These are phyloP conservation scores for Bruguiera hainesii DNA, from an alignment of 441 rosid genomes.

Conservation along the genomic window DNA sequence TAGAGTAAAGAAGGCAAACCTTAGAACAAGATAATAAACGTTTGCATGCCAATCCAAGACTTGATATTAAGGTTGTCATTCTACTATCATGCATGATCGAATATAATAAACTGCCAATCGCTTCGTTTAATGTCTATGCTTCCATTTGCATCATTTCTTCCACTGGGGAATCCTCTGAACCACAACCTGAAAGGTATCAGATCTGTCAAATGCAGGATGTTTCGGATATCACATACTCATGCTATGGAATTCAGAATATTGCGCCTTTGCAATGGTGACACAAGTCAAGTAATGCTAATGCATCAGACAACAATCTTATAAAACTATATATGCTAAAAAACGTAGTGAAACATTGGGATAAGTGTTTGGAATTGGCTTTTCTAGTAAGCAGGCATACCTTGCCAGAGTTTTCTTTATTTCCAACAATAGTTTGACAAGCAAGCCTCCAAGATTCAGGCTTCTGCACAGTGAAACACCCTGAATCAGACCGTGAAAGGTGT, in stretches of 20 bases:
- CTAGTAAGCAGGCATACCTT: constrained; percentile 40
- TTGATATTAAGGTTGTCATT: neutral
- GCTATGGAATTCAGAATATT: neutral
- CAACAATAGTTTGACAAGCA: constrained; percentile 87
- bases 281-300: neutral
- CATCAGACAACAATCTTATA: neutral
- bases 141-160: constrained; percentile 54
- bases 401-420: constrained; percentile 77
- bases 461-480: constrained; percentile 29
- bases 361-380: too few species aligned
- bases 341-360: neutral
- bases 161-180: constrained; percentile 86
- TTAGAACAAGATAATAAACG: neutral
- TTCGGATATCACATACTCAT: too few species aligned
- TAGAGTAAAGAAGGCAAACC: neutral
- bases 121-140: neutral
- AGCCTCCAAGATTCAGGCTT: constrained; percentile 92
- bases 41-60: neutral
- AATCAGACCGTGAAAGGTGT: neutral
- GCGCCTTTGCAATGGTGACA: neutral
- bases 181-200: constrained; percentile 48
- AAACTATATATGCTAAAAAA: neutral
- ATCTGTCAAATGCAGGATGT: constrained; percentile 4
- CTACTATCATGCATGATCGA: neutral
- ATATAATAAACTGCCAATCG: neutral